These are phyloP conservation scores for Caloboletus firmus DNA, from an alignment of 1,284 basidiomycete genomes.

Conservation along the genomic window DNA sequence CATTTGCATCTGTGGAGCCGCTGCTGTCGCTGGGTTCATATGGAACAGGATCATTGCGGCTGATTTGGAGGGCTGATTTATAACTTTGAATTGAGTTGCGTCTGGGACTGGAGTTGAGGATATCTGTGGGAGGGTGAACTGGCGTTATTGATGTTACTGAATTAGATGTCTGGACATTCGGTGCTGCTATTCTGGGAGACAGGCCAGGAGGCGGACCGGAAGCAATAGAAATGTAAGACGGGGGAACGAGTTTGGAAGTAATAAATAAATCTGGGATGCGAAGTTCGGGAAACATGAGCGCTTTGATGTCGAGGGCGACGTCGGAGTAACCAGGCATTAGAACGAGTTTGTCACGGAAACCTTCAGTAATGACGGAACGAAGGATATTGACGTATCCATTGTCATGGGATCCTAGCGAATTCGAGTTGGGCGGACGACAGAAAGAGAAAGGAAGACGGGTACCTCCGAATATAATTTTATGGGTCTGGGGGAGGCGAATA, in stretches of 20 bases:
- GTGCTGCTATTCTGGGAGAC: conserved; percentile 18
- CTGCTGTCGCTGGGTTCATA: conserved; percentile 34
- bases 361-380: conserved; percentile 62
- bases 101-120: conserved; percentile 10
- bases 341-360: conserved; percentile 63
- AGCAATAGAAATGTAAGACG: conserved; percentile 29
- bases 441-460: conserved; percentile 10
- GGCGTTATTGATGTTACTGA: conserved; percentile 10
- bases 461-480: conserved; percentile 66
- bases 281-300: conserved; percentile 55
- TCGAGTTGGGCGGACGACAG: conserved; percentile 1
- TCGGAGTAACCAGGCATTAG: conserved; percentile 64
- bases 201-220: conserved; percentile 30
- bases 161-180: conserved; percentile 16
- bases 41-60: conserved; percentile 19
- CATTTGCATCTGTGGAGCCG: conserved; percentile 38
- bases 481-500: conserved; percentile 58
- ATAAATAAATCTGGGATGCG: conserved; percentile 64
- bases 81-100: conserved; percentile 35
- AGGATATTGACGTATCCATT: conserved; percentile 68
- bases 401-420: conserved; percentile 62
- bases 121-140: conserved; percentile 15
- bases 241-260: conserved; percentile 45
- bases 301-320: conserved; percentile 57
- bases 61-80: conserved; percentile 30